phyloP scores from a whole-genome alignment of 2,329 filamentous ascomycete genomes.

The Fusarium sacchari region DNA sequence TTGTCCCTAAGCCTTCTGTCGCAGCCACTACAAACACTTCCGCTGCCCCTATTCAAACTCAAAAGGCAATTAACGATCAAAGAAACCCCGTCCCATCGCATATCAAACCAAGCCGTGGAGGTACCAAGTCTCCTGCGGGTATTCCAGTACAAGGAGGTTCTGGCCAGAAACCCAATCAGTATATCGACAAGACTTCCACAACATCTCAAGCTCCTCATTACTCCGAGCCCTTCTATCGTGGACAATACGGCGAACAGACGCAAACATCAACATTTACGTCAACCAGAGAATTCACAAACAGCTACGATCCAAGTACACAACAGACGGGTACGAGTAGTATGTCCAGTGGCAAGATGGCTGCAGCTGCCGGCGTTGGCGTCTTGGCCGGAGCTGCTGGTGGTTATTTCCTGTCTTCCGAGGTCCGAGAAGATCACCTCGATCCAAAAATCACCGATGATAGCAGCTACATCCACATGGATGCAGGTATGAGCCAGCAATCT shows the following conservation, averaged over 20 bases:
- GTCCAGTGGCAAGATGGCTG: not conserved
- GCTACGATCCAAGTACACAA: not conserved
- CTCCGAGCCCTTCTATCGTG: not conserved
- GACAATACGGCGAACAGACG: not conserved
- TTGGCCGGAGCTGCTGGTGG: not conserved
- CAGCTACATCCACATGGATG: not conserved
- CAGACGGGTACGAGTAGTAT: not conserved
- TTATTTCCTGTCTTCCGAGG: not conserved
- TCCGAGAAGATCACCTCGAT: not conserved
- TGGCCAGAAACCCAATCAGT: not conserved
- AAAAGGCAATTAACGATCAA: not conserved
- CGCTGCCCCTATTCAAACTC: not conserved
- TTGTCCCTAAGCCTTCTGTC: not conserved
- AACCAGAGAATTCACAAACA: not conserved
- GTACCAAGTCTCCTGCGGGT: not conserved
- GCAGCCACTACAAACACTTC: not conserved
- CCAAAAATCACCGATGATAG: not conserved
- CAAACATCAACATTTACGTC: not conserved
- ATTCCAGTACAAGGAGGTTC: not conserved
- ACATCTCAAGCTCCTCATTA: not conserved
- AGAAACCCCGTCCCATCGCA: not conserved
- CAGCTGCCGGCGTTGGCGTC: not conserved
- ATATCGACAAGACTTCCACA: not conserved
- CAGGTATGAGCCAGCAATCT: not conserved
- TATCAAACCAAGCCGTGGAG: fast-evolving